These are phyloP conservation scores for Globisporangium uncinulatum DNA, from an alignment of 352 stramenopile species.

Conservation along the genomic window DNA sequence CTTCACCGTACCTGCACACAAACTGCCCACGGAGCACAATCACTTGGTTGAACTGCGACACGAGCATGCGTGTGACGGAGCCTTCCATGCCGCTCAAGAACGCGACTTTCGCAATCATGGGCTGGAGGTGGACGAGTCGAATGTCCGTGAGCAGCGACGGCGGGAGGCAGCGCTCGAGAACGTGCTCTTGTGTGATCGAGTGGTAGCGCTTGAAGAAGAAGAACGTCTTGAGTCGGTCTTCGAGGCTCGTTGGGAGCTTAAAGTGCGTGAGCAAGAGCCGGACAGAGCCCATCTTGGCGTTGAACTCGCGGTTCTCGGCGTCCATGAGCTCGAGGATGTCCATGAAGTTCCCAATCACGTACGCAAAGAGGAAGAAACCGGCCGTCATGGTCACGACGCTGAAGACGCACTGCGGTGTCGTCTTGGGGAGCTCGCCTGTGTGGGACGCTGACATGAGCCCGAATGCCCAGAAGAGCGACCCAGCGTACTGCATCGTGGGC, in stretches of 20 bases:
- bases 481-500: constrained; percentile 23
- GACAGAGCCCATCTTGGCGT: constrained; percentile 34
- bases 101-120: constrained; percentile 50
- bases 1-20: constrained; percentile 35
- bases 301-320: constrained; percentile 45
- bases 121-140: constrained; percentile 33
- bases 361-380: constrained; percentile 41
- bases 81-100: constrained; percentile 41
- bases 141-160: constrained; percentile 49
- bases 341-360: constrained; percentile 42
- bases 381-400: constrained; percentile 33
- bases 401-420: constrained; percentile 25
- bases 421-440: constrained; percentile 30
- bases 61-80: constrained; percentile 46
- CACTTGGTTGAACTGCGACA: constrained; percentile 42
- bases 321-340: constrained; percentile 42
- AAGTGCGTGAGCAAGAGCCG: constrained; percentile 39
- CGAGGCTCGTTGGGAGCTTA: constrained; percentile 23
- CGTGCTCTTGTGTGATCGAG: constrained; percentile 44
- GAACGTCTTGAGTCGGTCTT: constrained; percentile 34
- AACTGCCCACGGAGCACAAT: constrained; percentile 34
- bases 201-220: constrained; percentile 52
- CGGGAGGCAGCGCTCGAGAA: constrained; percentile 37
- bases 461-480: constrained; percentile 36
- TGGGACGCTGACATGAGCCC: constrained; percentile 39